A percentile compares a stretch with the other conserved stretches of the same genome.
Evolutionary conservation across 352 stramenopile species (phyloP).

Genomic region (Globisporangium emineosum): DNA sequence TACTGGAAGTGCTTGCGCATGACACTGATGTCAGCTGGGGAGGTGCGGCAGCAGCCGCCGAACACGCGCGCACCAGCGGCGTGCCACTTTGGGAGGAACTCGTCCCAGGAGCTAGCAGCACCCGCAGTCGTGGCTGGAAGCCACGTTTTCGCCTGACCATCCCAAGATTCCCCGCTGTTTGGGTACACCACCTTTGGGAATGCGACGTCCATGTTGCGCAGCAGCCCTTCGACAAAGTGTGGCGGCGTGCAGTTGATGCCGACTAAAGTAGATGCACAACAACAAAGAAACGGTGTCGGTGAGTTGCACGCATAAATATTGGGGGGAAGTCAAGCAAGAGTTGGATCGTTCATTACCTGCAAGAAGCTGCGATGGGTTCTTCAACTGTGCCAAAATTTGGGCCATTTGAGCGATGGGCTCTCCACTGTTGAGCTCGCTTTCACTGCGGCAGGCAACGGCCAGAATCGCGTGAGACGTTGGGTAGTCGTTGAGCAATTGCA

Average conservation of each 20-base stretch:
- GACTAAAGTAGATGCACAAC: slow-evolving; percentile 21
- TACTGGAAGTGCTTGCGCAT: slow-evolving; percentile 55
- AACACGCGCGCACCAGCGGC: slow-evolving; percentile 71
- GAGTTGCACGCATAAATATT: slow-evolving; percentile 1
- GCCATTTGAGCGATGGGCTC: slow-evolving; percentile 46
- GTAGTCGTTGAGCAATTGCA: slow-evolving; percentile 73
- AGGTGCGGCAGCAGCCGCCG: slow-evolving; percentile 80
- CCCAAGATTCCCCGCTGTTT: slow-evolving; percentile 85
- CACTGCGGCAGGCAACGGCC: slow-evolving; percentile 62
- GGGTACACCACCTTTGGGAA: slow-evolving; percentile 75
- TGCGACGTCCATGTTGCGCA: slow-evolving; percentile 40
- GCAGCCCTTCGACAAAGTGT: slow-evolving; percentile 59
- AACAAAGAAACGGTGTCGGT: not conserved
- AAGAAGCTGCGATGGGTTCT: slow-evolving; percentile 54
- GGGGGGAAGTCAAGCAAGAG: not conserved
- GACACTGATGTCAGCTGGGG: slow-evolving; percentile 59
- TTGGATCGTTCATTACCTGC: slow-evolving; percentile 17
- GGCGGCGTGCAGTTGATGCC: slow-evolving; percentile 87
- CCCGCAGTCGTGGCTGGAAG: slow-evolving; percentile 38
- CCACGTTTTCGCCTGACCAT: slow-evolving; percentile 72
- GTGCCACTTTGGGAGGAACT: slow-evolving; percentile 62
- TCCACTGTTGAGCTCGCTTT: slow-evolving; percentile 61
- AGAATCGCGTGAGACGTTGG: slow-evolving; percentile 53
- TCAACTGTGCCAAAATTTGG: slow-evolving; percentile 43
- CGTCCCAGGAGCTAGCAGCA: slow-evolving; percentile 47